Percentiles rank a stretch among this genome's conserved stretches.
These are phyloP conservation scores for Russula sp. DNA, from an alignment of 768 basidiomycete genomes.

Conservation along the genomic window DNA sequence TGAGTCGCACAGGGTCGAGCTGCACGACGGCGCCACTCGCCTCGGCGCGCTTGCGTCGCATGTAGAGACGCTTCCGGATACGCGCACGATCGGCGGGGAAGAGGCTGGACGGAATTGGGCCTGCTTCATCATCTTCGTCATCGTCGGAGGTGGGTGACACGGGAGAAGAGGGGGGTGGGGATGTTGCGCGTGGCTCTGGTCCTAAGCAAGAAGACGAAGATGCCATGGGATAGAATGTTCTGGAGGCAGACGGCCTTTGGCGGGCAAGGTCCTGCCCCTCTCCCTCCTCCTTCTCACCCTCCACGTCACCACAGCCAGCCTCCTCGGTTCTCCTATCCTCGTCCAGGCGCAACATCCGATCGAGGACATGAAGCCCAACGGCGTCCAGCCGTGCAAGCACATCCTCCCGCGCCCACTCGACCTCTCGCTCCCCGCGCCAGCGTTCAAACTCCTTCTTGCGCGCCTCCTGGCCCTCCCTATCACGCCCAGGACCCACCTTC, in stretches of 20 bases:
- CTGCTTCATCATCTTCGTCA: background rate
- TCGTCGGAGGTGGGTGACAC: background rate
- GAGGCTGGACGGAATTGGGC: slow-evolving; percentile 21
- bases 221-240: background rate
- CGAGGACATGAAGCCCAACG: slow-evolving; percentile 26
- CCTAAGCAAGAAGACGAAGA: background rate
- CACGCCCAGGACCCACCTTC: slow-evolving; percentile 26
- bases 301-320: slow-evolving; percentile 23
- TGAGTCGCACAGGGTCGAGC: slow-evolving; percentile 30
- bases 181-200: background rate
- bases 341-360: slow-evolving; percentile 24
- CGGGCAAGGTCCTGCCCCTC: slow-evolving; percentile 23
- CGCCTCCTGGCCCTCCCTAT: slow-evolving; percentile 7
- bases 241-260: background rate
- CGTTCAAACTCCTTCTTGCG: slow-evolving; percentile 2
- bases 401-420: slow-evolving; percentile 26
- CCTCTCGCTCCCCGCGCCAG: background rate
- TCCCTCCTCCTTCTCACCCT: slow-evolving; percentile 29
- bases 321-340: slow-evolving; percentile 23
- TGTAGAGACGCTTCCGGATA: slow-evolving; percentile 56
- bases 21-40: slow-evolving; percentile 32
- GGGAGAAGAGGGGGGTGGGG: background rate
- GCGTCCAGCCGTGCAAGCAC: slow-evolving; percentile 32
- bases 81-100: slow-evolving; percentile 47
- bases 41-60: slow-evolving; percentile 62